A percentile compares a stretch with the other conserved stretches of the same genome.
These are phyloP conservation scores for Hyphodiscus hymeniophilus DNA, from an alignment of 495 filamentous ascomycete genomes.

Conservation along the genomic window DNA sequence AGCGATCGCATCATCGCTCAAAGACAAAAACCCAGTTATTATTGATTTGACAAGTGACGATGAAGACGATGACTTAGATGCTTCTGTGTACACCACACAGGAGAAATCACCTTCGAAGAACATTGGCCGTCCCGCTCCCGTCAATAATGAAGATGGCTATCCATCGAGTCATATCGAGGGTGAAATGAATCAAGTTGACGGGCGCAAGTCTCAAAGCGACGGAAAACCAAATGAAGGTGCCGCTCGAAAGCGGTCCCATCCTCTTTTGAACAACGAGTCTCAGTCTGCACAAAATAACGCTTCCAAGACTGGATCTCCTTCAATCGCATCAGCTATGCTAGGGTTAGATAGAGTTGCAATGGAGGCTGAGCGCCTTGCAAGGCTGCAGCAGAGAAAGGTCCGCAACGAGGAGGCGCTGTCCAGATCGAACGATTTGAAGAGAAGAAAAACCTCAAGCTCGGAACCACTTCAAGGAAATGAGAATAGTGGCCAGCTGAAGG, in stretches of 20 bases:
- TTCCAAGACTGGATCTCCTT: not conserved
- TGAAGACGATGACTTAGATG: conserved; percentile 21
- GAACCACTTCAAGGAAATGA: not conserved
- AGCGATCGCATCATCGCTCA: conserved; percentile 48
- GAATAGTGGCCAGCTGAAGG: not conserved
- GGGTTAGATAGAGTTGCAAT: conserved; percentile 66
- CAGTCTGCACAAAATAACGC: not conserved
- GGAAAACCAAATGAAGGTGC: too few relatives aligned
- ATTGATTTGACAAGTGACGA: conserved; percentile 20
- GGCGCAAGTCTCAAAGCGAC: too few relatives aligned
- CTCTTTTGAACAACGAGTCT: too few relatives aligned
- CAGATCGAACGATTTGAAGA: conserved; percentile 16
- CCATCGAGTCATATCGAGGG: too few relatives aligned
- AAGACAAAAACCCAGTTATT: conserved; percentile 12
- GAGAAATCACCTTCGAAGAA: too few relatives aligned
- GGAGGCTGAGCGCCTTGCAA: conserved; percentile 76
- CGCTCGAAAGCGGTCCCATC: too few relatives aligned
- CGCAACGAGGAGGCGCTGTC: not conserved
- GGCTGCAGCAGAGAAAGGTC: conserved; percentile 31
- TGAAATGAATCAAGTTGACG: too few relatives aligned
- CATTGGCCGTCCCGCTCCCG: too few relatives aligned
- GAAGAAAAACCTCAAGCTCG: conserved; percentile 42
- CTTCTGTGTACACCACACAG: conserved; percentile 1
- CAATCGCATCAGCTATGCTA: not conserved
- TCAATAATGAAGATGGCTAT: too few relatives aligned